Evolutionary conservation across 2,329 filamentous ascomycete genomes (phyloP), one percentile per base, ranked within the genome.

Genomic region (Nemania serpens): DNA sequence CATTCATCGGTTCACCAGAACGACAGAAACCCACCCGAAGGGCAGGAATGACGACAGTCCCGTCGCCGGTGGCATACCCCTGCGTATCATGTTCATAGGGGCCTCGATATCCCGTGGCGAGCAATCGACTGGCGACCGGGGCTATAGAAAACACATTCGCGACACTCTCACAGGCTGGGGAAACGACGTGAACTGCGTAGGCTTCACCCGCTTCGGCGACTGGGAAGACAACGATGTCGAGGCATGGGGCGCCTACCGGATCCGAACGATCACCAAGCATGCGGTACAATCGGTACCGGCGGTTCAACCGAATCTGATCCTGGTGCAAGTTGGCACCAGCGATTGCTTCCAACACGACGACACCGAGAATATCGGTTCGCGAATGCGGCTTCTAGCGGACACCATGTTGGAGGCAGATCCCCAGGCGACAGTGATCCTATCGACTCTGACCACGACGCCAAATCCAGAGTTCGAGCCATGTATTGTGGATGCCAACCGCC

Each of bases 261-360:
- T 39, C 11, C 36, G 36, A 39, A 39, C 65, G 37, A 62, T 67
- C 15, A 54, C 45, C 62, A 65, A 52, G 15, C 65, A 67, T 45
- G 70, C 68, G 3, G 50, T 22, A 13, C 69, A 71, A 34, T 51
- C 67, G 7, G 65, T 71, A 1, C 70, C 70, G 7, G 66, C 61
- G 18, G 54, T 69, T 2, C 69, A 67, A 18, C 70, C 70, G 4
- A 72, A 72, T 45, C 69, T 72, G 1, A 51, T 72, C 10, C 62
- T 72, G 25, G 52, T 71, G n/a, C 68, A 71, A 52, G 66, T 70
- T 15, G 70, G 70, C 17, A 68, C 69, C 1, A 71, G 66, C 55
- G 70, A 70, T 54, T 71, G 69, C 37, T 71, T 71, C 43, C 70
- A 70, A 20, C 55, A 67, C 7, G 66, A 69, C n/a, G 68, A 69